Base-by-base conservation (phyloP, 495 filamentous ascomycete genomes). In the Elasticomyces elasticus region DNA sequence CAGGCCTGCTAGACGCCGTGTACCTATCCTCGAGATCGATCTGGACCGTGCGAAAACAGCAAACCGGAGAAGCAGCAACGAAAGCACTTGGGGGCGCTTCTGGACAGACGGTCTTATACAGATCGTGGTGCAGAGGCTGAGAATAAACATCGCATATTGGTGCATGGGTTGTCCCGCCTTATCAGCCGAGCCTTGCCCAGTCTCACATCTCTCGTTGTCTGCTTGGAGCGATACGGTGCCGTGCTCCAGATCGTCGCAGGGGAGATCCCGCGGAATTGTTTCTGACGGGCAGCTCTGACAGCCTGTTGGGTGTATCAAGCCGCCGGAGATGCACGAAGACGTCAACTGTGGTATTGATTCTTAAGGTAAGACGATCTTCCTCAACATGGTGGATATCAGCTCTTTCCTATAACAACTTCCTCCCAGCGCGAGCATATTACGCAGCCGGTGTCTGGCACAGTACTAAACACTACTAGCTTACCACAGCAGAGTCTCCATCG, bases 241-340 rank as follows among this genome's bases (percentile, higher is more conserved):
- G 50, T 20, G 6, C 35, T 19, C 50, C 38, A 52, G 50, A 52
- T 54, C 24, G 28, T 19, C 40, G n/a, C 17, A 1, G 9, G 24
- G 51, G 38, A 47, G 28, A 17, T 46, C 25, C 51, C 51, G 51
- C 51, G 51, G 51, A 54, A 19, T 46, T 54, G 51, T 46, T 30
- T 24, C 41, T 46, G 12, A 31, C 40, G 15, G 24, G 38, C 15
- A 3, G 17, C 24, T 28, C 13, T 10, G 26, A 26, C 50, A 26
- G 50, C 42, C 44, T 24, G 30, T 17, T 45, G 25, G 24, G 17
- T 7, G 37, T 13, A 10, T 24, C 22, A 27, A 11, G 24, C 17
- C 5, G n/a, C 42, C 51, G 51, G 51, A 54, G 51, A 54, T 47
- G 51, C 51, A 54, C 20, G 17, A 6, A 26, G 26, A 47, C 51